phyloP scores from a whole-genome alignment of 768 basidiomycete species.

The Russula ochroleuca region DNA sequence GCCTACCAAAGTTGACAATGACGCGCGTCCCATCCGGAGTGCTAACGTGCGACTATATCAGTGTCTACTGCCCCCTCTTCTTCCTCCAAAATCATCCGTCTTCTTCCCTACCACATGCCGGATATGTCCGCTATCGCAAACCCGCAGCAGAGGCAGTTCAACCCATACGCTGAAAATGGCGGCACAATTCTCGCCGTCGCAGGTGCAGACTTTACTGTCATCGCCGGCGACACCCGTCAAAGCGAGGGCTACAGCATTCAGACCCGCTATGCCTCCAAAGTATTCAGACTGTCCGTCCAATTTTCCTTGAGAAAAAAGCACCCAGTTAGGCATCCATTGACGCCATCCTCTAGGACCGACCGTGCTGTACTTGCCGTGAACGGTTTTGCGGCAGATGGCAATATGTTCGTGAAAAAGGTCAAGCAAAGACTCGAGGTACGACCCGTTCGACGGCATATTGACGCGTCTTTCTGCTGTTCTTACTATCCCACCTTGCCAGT shows the following conservation, averaged over 20 bases:
- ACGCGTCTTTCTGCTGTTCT: background rate
- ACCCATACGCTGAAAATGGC: slow-evolving; percentile 90
- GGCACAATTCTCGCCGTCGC: slow-evolving; percentile 96
- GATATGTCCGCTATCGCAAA: slow-evolving; percentile 23
- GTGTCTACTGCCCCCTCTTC: background rate
- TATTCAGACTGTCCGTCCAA: slow-evolving; percentile 78
- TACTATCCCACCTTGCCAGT: slow-evolving; percentile 45
- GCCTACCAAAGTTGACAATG: background rate
- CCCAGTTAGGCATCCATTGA: background rate
- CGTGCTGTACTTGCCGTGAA: slow-evolving; percentile 92
- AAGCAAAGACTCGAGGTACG: slow-evolving; percentile 91
- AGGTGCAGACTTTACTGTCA: slow-evolving; percentile 87
- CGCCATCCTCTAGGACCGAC: slow-evolving; percentile 61
- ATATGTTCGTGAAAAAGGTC: slow-evolving; percentile 95
- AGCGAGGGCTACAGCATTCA: slow-evolving; percentile 97
- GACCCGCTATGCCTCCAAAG: slow-evolving; percentile 94
- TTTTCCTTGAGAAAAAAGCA: background rate
- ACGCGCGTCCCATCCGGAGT: slow-evolving; percentile 19
- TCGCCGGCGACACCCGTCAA: slow-evolving; percentile 95
- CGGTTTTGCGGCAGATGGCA: slow-evolving; percentile 96
- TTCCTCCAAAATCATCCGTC: background rate
- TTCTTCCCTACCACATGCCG: slow-evolving; percentile 17
- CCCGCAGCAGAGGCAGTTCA: slow-evolving; percentile 62
- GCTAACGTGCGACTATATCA: slow-evolving; percentile 12
- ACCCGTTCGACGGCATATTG: slow-evolving; percentile 13